Evolutionary conservation across 805 yeast species (phyloP), one percentile per base, ranked within the genome.

Genomic region (Metschnikowia corniflorae): DNA sequence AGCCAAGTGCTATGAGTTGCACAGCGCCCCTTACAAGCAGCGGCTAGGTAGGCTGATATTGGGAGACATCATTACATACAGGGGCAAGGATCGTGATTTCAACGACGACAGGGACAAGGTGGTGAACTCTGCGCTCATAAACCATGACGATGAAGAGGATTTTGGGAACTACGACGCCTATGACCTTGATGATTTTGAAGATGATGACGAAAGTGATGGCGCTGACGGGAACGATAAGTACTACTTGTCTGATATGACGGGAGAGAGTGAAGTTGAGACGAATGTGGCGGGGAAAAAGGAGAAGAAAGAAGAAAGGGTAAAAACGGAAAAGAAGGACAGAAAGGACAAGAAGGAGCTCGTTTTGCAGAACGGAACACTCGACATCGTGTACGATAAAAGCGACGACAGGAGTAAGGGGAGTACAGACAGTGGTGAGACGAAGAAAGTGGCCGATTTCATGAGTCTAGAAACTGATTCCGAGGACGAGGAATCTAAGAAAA

Each of bases 31-130:
- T 0, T 82, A 80, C 51, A 81, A 77, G 50, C 71, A 75, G 36
- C 64, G 95, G 41, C 49, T 78, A 6, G 89, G 87, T 0, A 77
- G 75, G 58, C 82, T 86, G 48, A 80, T 87, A 6, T 61, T 87
- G 37, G 95, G 95, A 2, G 85, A 82, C 44, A 82, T 86, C 12
- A 83, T 86, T 42, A 80, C 77, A 50, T 82, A 78, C 54, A 76
- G 72, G 41, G 95, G 95, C 7, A 77, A 77, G 45, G 78, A 73
- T 48, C 68, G 95, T 56, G 87, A 83, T 54, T 85, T 85, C 55
- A 77, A 75, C 33, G 93, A 85, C 59, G 91, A 84, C 40, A 71
- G 94, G 57, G 63, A 61, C 26, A 60, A 73, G 41, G 85, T 82
- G 3, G 56, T 63, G 4, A 84, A 84, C 56, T 74, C 76, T 40